phyloP scores from a whole-genome alignment of 176 grass and related monocot genomes.

The Phragmites australis region DNA sequence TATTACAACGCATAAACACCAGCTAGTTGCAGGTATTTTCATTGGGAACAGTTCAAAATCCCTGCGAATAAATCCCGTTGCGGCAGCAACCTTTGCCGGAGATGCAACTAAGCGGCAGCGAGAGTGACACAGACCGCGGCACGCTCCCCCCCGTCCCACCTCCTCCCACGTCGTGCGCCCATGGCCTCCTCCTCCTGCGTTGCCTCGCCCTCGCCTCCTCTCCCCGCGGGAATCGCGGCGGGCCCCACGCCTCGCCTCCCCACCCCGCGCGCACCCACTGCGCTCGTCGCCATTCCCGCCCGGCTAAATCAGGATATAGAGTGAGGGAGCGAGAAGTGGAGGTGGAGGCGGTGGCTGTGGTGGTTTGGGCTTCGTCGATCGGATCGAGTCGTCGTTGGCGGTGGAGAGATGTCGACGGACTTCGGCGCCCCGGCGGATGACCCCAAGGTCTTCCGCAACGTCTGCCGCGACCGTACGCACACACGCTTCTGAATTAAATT shows the following conservation, averaged over 20 bases:
- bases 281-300: constrained; percentile 25
- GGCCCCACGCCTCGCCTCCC: constrained; percentile 6
- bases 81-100: not conserved
- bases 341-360: not conserved
- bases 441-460: constrained; percentile 78
- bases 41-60: not conserved
- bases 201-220: not conserved
- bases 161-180: not conserved
- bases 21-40: not conserved
- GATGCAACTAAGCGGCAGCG: not conserved
- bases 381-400: not conserved
- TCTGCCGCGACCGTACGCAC: constrained; percentile 74
- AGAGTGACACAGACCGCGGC: not conserved
- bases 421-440: constrained; percentile 64
- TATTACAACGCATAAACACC: no score
- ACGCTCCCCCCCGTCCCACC: not conserved
- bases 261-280: not conserved
- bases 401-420: constrained; percentile 63
- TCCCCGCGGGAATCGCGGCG: constrained; percentile 37
- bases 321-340: not conserved
- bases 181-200: not conserved
- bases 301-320: constrained; percentile 50
- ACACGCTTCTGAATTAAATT: not conserved
- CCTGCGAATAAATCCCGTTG: not conserved
- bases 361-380: not conserved